These are phyloP conservation scores for Gypsophila paniculata DNA, from an alignment of 179 eudicot genomes.

Conservation along the genomic window DNA sequence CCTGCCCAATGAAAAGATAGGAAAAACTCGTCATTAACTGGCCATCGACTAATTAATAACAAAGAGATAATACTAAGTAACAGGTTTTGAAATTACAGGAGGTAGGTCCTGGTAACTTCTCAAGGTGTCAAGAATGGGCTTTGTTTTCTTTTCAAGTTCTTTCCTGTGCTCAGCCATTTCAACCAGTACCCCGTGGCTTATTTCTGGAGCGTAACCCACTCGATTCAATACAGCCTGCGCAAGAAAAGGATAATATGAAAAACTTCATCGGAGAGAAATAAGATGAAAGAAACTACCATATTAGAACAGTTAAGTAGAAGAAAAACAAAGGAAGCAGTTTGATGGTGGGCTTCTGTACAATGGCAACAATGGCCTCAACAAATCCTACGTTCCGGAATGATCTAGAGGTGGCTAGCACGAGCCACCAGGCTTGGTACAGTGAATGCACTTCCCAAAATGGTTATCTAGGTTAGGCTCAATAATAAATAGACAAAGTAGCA, in stretches of 20 bases:
- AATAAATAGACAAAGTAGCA: no score
- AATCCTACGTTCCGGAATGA: no score
- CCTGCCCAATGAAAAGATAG: conserved; percentile 35
- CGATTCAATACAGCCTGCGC: conserved; percentile 78
- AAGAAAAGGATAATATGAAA: background rate
- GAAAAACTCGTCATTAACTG: background rate
- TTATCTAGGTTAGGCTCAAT: no score
- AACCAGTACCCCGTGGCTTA: conserved; percentile 83
- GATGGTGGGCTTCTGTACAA: no score
- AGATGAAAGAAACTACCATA: background rate
- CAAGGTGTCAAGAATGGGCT: conserved; percentile 85
- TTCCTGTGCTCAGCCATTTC: conserved; percentile 91
- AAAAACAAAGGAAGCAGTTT: no score
- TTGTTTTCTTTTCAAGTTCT: conserved; percentile 86
- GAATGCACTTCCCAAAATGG: no score
- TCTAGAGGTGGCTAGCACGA: no score
- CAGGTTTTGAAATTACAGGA: conserved; percentile 48
- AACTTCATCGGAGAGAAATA: background rate
- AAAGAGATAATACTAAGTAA: background rate
- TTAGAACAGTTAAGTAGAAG: no score
- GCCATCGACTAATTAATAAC: background rate
- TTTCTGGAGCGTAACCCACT: conserved; percentile 84
- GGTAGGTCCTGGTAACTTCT: conserved; percentile 98
- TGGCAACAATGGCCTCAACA: no score
- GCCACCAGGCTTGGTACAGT: no score